A percentile compares a stretch with the other conserved stretches of the same genome.
Evolutionary conservation across 192 early-diverging fungal genomes (phyloP).

Genomic region (Mortierella antarctica): DNA sequence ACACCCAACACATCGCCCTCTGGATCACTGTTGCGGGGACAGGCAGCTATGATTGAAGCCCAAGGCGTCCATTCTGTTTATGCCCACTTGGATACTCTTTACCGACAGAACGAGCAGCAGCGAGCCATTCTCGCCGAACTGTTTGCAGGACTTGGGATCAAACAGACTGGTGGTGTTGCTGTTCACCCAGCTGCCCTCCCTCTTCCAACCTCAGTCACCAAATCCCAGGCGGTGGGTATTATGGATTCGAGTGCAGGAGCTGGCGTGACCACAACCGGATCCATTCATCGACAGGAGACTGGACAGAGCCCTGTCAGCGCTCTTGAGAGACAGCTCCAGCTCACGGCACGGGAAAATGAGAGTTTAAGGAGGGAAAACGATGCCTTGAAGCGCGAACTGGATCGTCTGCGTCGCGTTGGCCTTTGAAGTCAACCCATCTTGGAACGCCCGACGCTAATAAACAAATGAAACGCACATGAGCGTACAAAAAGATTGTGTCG

Average conservation of each 20-base stretch:
- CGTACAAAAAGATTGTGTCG: background rate
- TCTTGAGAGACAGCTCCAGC: conserved; percentile 37
- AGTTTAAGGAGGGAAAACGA: conserved; percentile 26
- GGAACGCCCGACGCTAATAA: background rate
- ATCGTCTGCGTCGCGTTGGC: conserved; percentile 37
- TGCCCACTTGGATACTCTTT: conserved; percentile 46
- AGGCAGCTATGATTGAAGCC: conserved; percentile 23
- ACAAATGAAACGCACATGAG: conserved; percentile 4
- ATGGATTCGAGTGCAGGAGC: too few species aligned
- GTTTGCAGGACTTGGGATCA: conserved; percentile 14
- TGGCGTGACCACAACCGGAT: background rate
- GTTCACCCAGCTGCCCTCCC: background rate
- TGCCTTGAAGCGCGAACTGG: conserved; percentile 31
- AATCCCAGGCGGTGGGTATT: too few species aligned
- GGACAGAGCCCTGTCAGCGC: too few species aligned
- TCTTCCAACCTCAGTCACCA: too few species aligned
- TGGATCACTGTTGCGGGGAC: conserved; percentile 42
- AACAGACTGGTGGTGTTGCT: background rate
- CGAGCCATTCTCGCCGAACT: conserved; percentile 48
- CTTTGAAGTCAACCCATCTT: background rate
- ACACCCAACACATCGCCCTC: conserved; percentile 52
- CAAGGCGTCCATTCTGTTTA: background rate
- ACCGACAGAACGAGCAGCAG: conserved; percentile 58
- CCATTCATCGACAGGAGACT: background rate
- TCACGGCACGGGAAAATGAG: conserved; percentile 30